Percentiles rank a stretch among this genome's conserved stretches.
phyloP scores from a whole-genome alignment of 2,329 filamentous ascomycete species.

The Trichoderma sp. region DNA sequence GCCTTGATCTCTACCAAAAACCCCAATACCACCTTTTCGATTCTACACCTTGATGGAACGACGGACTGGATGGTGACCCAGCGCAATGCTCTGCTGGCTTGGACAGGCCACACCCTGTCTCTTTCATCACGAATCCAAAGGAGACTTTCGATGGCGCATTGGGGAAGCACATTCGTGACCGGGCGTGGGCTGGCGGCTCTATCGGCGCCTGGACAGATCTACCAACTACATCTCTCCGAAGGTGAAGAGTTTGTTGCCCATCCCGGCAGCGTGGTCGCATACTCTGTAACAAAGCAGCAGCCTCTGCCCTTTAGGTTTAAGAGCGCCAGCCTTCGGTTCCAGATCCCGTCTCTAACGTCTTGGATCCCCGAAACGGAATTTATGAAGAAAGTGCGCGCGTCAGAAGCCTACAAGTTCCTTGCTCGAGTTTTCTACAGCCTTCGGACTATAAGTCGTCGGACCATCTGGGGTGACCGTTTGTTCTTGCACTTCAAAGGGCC shows the following conservation, averaged over 20 bases:
- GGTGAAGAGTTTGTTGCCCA: conserved; percentile 92
- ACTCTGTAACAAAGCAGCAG: conserved; percentile 72
- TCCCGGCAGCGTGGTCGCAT: conserved; percentile 89
- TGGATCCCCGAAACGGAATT: conserved; percentile 73
- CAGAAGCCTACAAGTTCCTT: conserved; percentile 71
- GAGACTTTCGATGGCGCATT: conserved; percentile 78
- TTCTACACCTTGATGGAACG: conserved; percentile 88
- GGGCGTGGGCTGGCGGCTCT: conserved; percentile 86
- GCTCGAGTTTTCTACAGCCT: conserved; percentile 68
- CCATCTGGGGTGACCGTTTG: conserved; percentile 91
- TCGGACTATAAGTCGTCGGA: conserved; percentile 76
- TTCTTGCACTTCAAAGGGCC: conserved; percentile 92
- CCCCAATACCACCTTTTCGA: conserved; percentile 80
- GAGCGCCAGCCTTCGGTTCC: conserved; percentile 73
- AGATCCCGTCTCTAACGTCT: conserved; percentile 71
- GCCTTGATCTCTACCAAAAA: conserved; percentile 88
- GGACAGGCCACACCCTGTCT: conserved; percentile 86
- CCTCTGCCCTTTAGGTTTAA: conserved; percentile 88
- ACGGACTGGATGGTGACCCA: conserved; percentile 95
- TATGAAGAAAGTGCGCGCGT: conserved; percentile 71
- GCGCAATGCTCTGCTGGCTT: conserved; percentile 85
- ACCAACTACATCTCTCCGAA: conserved; percentile 77
- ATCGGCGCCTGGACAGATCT: conserved; percentile 84
- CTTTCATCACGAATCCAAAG: conserved; percentile 76
- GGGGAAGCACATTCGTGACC: conserved; percentile 88